Percentiles rank a stretch among this genome's conserved stretches.
Evolutionary conservation across 306 rosid genomes (phyloP).

Genomic region (Gastrolobium bilobum): DNA sequence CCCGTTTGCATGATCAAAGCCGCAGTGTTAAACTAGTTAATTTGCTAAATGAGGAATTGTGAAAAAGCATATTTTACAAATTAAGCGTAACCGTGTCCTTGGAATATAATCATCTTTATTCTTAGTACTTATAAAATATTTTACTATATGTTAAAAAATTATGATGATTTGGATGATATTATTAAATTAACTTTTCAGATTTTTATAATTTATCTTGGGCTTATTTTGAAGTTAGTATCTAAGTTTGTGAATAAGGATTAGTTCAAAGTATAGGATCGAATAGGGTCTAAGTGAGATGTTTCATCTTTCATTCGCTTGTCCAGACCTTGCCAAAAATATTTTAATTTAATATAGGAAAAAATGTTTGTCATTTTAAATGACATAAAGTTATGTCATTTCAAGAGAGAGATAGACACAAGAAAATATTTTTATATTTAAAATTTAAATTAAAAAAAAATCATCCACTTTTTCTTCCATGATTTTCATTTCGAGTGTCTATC

Average conservation of each 20-base stretch:
- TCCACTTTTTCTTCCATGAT: too few relatives aligned
- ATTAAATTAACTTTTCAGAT: neutral
- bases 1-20: neutral
- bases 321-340: too few relatives aligned
- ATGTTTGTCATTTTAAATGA: too few relatives aligned
- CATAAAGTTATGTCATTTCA: too few relatives aligned
- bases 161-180: neutral
- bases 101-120: neutral
- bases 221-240: neutral
- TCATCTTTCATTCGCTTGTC: neutral
- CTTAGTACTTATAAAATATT: neutral
- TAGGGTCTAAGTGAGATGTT: neutral
- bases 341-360: too few relatives aligned
- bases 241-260: slow-evolving; percentile 2
- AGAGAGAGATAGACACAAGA: too few relatives aligned
- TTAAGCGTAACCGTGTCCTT: slow-evolving; percentile 8
- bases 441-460: too few relatives aligned
- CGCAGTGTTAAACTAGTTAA: neutral
- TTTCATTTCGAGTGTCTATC: too few relatives aligned
- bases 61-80: neutral
- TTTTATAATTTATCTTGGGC: neutral
- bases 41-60: neutral
- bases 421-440: too few relatives aligned
- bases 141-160: neutral
- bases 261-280: too few relatives aligned